Conservation (phyloP, 768 basidiomycete species). For the Trametes coccinea region DNA sequence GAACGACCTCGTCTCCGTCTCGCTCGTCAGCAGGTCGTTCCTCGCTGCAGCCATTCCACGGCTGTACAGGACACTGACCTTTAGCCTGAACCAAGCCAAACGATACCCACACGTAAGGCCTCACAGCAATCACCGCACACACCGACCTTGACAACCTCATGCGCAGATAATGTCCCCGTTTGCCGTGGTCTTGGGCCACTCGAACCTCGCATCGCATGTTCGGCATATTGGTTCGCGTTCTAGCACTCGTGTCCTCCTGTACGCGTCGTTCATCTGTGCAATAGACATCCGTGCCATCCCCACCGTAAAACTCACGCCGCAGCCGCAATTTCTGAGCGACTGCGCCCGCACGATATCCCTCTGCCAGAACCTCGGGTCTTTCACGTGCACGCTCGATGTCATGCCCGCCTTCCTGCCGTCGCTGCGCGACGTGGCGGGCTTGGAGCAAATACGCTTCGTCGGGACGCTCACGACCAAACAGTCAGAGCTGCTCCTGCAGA, state of each 20-base stretch:
- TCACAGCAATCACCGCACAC: too few species aligned
- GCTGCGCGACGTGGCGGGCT: constrained; percentile 44
- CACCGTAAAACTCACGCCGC: constrained; percentile 34
- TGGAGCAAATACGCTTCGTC: constrained; percentile 50
- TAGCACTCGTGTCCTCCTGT: not conserved
- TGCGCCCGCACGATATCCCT: constrained; percentile 48
- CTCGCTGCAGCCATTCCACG: constrained; percentile 61
- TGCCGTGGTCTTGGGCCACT: constrained; percentile 52
- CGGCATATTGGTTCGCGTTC: constrained; percentile 52
- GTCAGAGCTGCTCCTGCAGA: constrained; percentile 41
- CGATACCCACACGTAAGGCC: constrained; percentile 50
- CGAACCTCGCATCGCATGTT: constrained; percentile 56
- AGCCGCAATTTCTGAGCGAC: constrained; percentile 49
- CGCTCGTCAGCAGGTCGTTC: constrained; percentile 68
- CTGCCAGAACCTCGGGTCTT: constrained; percentile 55
- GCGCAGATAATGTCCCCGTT: constrained; percentile 60
- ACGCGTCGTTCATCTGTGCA: constrained; percentile 4
- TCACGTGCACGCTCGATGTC: constrained; percentile 53
- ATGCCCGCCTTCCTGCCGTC: constrained; percentile 51
- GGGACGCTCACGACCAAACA: constrained; percentile 58
- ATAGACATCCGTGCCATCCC: constrained; percentile 56
- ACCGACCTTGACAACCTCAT: not conserved
- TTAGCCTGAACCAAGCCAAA: constrained; percentile 57
- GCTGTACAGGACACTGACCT: constrained; percentile 60
- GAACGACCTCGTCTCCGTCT: constrained; percentile 56